Base-by-base conservation (phyloP, 345 rosid genomes). In the Rhodamnia rubescens region DNA sequence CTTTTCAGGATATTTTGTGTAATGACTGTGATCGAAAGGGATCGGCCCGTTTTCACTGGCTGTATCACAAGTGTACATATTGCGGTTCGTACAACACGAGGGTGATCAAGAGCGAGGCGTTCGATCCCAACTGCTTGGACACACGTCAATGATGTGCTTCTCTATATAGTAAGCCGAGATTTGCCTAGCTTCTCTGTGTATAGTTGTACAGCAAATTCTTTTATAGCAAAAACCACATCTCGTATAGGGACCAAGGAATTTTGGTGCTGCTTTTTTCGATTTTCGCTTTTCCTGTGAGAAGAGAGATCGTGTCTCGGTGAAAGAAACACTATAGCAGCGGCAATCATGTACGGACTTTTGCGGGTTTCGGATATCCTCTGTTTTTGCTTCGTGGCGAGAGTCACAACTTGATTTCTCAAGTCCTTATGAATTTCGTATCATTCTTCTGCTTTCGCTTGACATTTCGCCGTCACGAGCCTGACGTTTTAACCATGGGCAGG, bases 1-100 rank as follows among this genome's bases (percentile, higher is more conserved):
- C n/a, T 78, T 81, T 89, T 50, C 92, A 94, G 98, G 95, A 92
- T 85, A 91, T 94, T 84, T 82, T 94, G 83, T 94, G 98, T 88
- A 94, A 93, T 55, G 98, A 94, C 88, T 94, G 98, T 27, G 92
- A 92, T 85, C 91, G 85, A 88, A 94, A 94, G 87, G 95, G 98
- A 27, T 89, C 84, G 0, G 89, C 96, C 58, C 90, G 88, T 82
- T 94, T 94, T 87, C 98, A 94, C 87, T 94, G 98, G 98, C 88
- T 94, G 29, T 94, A 94, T 85, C 98, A 93, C 88, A 94, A 93
- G 90, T 94, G 98, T 36, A 83, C 89, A 59, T 85, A 50, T 47
- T 94, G 98, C 22, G 90, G 98, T 36, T 94, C 98, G 2, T 94
- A 94, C 90, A 93, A 93, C 87, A 94, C 95, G 44, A 86, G 89